Base-by-base conservation (phyloP, 2,329 filamentous ascomycete genomes). In the Clonostachys solani region DNA sequence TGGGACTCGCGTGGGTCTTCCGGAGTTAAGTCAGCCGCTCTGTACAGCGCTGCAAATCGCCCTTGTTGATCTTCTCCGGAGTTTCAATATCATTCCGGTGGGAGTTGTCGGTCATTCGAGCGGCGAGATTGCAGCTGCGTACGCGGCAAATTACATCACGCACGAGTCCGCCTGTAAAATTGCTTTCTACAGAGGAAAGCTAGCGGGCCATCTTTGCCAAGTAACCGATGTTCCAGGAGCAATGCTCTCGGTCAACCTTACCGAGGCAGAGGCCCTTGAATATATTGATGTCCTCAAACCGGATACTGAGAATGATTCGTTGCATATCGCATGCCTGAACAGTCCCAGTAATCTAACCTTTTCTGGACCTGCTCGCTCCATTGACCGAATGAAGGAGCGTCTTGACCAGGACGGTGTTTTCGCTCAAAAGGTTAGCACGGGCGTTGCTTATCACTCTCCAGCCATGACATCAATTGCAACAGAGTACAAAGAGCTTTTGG, bases 41-140 rank as follows among this genome's bases (percentile, higher is more conserved):
- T 73, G 62, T 42, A 73, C 71, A 2, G 66, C 66, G 0, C 29
- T 75, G 2, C 72, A 75, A 52, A 50, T 74, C 6, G 66, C 56
- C 4, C 52, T 74, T 1, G 59, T 71, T 2, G 60, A 71, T 9
- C 51, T 69, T 0, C 52, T 67, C 17, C 42, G 49, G n/a, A 47
- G 49, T 4, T 61, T 59, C 23, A 59, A 57, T 4, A 49, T 71
- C 6, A 19, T 12, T 3, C 61, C 63, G 0, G 36, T 43, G 6
- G 56, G 53, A 3, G 61, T 67, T 1, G 56, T 64, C 1, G 67
- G 68, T 2, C 68, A 71, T 47, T 68, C 65, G 1, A 63, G 59
- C 19, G 67, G 67, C 13, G 68, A 71, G 50, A 67, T 70, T 42
- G 62, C 61, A 9, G 68, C 68, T 8, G 67, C 65, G 4, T 69